These are phyloP conservation scores for Eucalyptus erythrocorys DNA, from an alignment of 345 rosid species.

Conservation along the genomic window DNA sequence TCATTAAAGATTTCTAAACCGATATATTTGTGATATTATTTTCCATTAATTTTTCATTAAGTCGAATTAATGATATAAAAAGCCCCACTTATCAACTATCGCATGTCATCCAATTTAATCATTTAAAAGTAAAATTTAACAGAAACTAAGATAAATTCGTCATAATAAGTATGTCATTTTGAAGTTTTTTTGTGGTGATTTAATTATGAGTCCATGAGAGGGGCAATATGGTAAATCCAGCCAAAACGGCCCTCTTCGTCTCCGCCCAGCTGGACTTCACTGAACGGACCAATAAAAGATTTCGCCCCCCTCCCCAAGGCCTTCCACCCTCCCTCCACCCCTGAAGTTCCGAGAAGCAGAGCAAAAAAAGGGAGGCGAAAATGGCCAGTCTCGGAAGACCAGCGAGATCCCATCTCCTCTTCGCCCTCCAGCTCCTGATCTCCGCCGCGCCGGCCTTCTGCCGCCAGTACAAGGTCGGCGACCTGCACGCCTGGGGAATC, in stretches of 20 bases:
- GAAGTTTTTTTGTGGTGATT: no score
- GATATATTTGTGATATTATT: no score
- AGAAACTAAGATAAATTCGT: no score
- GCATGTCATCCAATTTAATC: no score
- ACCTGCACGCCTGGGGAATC: conserved; percentile 79
- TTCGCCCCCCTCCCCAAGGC: background rate
- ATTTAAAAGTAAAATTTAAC: no score
- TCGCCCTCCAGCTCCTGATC: background rate
- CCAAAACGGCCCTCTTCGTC: background rate
- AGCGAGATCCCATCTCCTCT: background rate
- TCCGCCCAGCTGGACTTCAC: background rate
- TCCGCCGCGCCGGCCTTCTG: background rate
- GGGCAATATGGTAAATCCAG: background rate
- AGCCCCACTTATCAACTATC: no score
- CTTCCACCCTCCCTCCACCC: background rate
- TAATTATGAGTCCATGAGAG: background rate
- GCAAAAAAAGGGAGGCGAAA: background rate
- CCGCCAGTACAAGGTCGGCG: conserved; percentile 44
- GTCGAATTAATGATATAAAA: no score
- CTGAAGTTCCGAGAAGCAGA: background rate
- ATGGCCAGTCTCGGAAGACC: background rate
- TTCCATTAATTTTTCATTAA: accelerated
- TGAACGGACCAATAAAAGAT: background rate
- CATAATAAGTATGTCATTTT: no score
- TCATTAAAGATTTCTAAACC: accelerated